These are phyloP conservation scores for Arthrinium puccinioides DNA, from an alignment of 2,329 filamentous ascomycete genomes.

Conservation along the genomic window DNA sequence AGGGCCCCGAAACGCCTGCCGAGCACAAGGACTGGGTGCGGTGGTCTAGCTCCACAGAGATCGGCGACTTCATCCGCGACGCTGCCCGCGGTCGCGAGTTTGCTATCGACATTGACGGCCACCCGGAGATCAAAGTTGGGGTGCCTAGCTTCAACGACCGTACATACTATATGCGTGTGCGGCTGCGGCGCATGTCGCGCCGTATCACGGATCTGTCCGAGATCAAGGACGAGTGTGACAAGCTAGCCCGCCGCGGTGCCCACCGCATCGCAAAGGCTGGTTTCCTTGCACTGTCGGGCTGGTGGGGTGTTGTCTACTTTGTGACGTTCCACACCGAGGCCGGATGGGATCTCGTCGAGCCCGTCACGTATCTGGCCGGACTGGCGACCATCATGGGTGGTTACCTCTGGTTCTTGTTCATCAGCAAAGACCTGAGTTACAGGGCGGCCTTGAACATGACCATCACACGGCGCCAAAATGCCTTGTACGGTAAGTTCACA, in stretches of 20 bases:
- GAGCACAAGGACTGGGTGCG: slow-evolving; percentile 65
- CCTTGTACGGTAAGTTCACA: slow-evolving; percentile 48
- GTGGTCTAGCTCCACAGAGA: slow-evolving; percentile 83
- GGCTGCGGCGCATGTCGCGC: slow-evolving; percentile 63
- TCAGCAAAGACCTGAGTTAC: slow-evolving; percentile 85
- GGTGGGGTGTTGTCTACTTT: slow-evolving; percentile 79
- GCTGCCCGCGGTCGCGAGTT: slow-evolving; percentile 81
- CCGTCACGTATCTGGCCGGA: slow-evolving; percentile 83
- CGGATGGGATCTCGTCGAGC: slow-evolving; percentile 89
- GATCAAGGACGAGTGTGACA: slow-evolving; percentile 76
- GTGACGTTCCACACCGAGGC: slow-evolving; percentile 64
- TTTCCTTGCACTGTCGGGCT: slow-evolving; percentile 63
- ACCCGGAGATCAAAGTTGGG: slow-evolving; percentile 62
- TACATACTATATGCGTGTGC: slow-evolving; percentile 79
- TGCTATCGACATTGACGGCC: slow-evolving; percentile 72
- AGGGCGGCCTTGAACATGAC: slow-evolving; percentile 82
- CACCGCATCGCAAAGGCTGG: slow-evolving; percentile 75
- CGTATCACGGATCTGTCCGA: slow-evolving; percentile 62
- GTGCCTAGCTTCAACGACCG: slow-evolving; percentile 85
- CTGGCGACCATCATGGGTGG: slow-evolving; percentile 79
- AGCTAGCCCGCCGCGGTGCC: slow-evolving; percentile 66
- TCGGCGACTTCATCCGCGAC: slow-evolving; percentile 90
- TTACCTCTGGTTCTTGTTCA: slow-evolving; percentile 90
- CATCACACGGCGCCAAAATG: slow-evolving; percentile 67
- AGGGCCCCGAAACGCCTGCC: slow-evolving; percentile 35